phyloP scores from a whole-genome alignment of 108 stramenopile species.

The Fistulifera pelliculosa region DNA sequence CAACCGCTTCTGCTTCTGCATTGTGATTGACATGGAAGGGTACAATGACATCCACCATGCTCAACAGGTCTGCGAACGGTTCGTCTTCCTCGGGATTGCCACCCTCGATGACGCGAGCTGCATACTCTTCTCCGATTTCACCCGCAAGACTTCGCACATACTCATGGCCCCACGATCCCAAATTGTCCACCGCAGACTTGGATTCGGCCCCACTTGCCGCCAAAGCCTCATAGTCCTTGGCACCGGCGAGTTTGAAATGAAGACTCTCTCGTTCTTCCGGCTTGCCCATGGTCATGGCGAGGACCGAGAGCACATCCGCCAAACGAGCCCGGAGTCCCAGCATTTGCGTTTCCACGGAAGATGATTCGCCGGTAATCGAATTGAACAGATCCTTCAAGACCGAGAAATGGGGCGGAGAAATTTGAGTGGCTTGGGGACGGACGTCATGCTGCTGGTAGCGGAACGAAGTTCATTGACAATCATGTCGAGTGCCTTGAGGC shows the following conservation, averaged over 20 bases:
- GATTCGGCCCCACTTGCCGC: slow-evolving; percentile 25
- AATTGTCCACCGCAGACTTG: slow-evolving; percentile 59
- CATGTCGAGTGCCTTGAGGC: slow-evolving; percentile 79
- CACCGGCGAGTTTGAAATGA: slow-evolving; percentile 84
- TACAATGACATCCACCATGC: slow-evolving; percentile 94
- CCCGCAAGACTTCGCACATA: slow-evolving; percentile 93
- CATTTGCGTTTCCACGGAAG: slow-evolving; percentile 10
- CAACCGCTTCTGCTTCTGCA: slow-evolving; percentile 98
- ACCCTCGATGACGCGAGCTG: slow-evolving; percentile 64
- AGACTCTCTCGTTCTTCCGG: slow-evolving; percentile 85
- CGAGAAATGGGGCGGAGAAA: slow-evolving; percentile 93
- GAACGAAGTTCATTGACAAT: slow-evolving; percentile 84
- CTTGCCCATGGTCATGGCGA: slow-evolving; percentile 96
- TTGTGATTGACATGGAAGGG: slow-evolving; percentile 97
- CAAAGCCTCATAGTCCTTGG: slow-evolving; percentile 63
- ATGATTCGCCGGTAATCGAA: slow-evolving; percentile 5
- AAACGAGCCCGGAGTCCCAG: slow-evolving; percentile 68
- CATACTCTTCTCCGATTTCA: slow-evolving; percentile 96
- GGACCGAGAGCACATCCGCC: slow-evolving; percentile 93
- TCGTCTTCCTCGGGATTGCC: slow-evolving; percentile 65
- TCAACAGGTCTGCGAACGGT: slow-evolving; percentile 67
- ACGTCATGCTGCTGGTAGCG: slow-evolving; percentile 95
- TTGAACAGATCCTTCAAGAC: slow-evolving; percentile 73
- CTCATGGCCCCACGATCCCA: slow-evolving; percentile 98
- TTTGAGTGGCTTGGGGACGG: slow-evolving; percentile 98